phyloP scores from a whole-genome alignment of 1,139 yeast species.

The Suhomyces chickasaworum region DNA sequence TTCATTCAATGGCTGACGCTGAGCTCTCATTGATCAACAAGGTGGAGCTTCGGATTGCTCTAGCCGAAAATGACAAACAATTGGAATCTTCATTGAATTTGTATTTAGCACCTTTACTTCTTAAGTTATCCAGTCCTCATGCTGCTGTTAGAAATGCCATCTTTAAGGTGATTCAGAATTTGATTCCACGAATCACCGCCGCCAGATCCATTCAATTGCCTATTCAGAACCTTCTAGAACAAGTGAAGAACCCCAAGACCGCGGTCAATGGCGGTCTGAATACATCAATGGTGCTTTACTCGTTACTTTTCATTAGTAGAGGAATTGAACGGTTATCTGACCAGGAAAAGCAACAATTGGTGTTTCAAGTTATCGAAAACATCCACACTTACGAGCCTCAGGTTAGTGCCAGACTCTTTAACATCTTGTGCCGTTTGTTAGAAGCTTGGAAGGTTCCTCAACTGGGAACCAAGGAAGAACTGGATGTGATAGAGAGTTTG shows the following conservation, averaged over 20 bases:
- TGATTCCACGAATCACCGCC: constrained; percentile 67
- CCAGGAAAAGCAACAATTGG: constrained; percentile 36
- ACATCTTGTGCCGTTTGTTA: constrained; percentile 58
- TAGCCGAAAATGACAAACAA: constrained; percentile 69
- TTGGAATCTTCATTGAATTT: constrained; percentile 60
- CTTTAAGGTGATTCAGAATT: constrained; percentile 63
- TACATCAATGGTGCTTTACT: constrained; percentile 61
- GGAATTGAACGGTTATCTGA: constrained; percentile 56
- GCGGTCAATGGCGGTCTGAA: constrained; percentile 43
- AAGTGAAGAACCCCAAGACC: constrained; percentile 58
- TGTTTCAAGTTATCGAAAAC: constrained; percentile 52
- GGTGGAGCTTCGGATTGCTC: constrained; percentile 82
- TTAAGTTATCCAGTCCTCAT: constrained; percentile 77
- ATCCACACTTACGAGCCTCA: constrained; percentile 40
- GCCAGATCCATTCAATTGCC: constrained; percentile 62
- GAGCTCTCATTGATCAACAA: constrained; percentile 65
- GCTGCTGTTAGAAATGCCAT: constrained; percentile 69
- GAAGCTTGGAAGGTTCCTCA: constrained; percentile 53
- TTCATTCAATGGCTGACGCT: constrained; percentile 39
- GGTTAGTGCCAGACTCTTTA: constrained; percentile 62
- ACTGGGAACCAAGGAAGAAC: constrained; percentile 47
- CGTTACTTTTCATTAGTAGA: constrained; percentile 64
- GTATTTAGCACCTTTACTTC: constrained; percentile 74
- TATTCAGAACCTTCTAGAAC: constrained; percentile 58
- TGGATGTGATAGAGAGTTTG: constrained; percentile 32